Percentiles rank a stretch among this genome's conserved stretches.
phyloP scores from a whole-genome alignment of 768 basidiomycete species.

The Russula olivacea region DNA sequence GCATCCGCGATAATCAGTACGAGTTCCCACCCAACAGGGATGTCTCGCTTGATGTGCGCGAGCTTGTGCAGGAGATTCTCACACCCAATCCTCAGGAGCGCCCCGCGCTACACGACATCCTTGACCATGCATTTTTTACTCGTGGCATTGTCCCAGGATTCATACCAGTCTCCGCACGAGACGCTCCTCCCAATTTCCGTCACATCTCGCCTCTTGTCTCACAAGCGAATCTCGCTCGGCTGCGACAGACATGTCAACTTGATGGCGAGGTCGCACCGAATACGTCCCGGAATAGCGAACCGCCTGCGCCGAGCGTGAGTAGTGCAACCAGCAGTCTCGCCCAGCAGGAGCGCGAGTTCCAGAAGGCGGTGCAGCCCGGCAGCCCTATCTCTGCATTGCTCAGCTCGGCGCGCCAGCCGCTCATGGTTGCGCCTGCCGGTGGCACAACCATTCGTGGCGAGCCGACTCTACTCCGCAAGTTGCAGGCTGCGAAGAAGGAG shows the following conservation, averaged over 20 bases:
- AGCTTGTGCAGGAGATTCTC: conserved; percentile 78
- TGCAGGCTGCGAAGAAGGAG: conserved; percentile 47
- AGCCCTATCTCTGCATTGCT: conserved; percentile 90
- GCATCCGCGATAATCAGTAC: conserved; percentile 91
- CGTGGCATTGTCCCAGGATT: conserved; percentile 73
- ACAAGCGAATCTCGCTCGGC: conserved; percentile 60
- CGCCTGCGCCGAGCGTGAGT: conserved; percentile 28
- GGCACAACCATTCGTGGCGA: conserved; percentile 37
- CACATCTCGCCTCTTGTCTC: conserved; percentile 56
- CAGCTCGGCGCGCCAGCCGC: conserved; percentile 80
- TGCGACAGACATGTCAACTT: conserved; percentile 56
- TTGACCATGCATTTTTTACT: conserved; percentile 80
- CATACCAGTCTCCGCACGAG: conserved; percentile 76
- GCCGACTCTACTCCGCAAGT: conserved; percentile 46
- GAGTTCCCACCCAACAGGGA: conserved; percentile 77
- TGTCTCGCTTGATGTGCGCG: conserved; percentile 65
- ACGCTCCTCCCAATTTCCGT: conserved; percentile 68
- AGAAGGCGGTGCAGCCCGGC: conserved; percentile 90
- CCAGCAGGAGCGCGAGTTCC: conserved; percentile 94
- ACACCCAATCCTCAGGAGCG: conserved; percentile 78
- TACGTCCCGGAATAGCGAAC: conserved; percentile 25
- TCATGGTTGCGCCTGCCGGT: conserved; percentile 53
- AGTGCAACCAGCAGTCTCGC: conserved; percentile 58
- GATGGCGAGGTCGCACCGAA: conserved; percentile 52
- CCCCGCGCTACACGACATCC: conserved; percentile 78